Evolutionary conservation across 805 yeast genomes (phyloP), one percentile per base, ranked within the genome.

Genomic region (Yarrowia divulgata): DNA sequence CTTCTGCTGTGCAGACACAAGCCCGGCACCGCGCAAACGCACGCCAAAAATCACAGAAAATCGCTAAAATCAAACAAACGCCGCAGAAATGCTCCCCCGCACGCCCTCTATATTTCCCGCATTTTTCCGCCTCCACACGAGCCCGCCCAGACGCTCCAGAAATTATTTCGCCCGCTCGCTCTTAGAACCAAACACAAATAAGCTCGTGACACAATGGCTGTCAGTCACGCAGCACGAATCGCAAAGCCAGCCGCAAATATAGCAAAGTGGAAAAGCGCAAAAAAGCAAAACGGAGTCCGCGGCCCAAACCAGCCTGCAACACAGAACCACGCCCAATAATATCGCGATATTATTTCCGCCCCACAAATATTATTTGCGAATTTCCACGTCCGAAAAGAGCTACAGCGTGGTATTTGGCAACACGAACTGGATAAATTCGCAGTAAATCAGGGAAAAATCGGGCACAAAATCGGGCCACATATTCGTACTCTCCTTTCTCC

Each of bases 321-420:
- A n/a, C n/a, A n/a, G 8, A 6, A 32, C 39, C 14, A 19, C 60
- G 34, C n/a, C 35, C 19, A 39, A 39, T 18, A 54, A 54, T 19
- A 19, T 37, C 19, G 32, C 3, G 10, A 19, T 37, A 54, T 54
- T 54, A 54, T 54, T 19, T 37, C 5, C 45, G 45, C 60, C 60
- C 60, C 60, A 52, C 43, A 52, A 7, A 52, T 54, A 54, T 54
- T 54, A 37, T 54, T 52, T 52, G 10, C 43, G 55, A 29, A 46
- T 48, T 37, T 37, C 43, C 43, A 39, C 43, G 43, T 12, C 42
- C 29, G 43, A 52, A 52, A 52, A 35, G 58, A 14, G 54, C n/a
- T n/a, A n/a, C n/a, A n/a, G n/a, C n/a, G n/a, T n/a, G n/a, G n/a
- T n/a, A n/a, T n/a, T n/a, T n/a, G n/a, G n/a, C n/a, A n/a, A n/a